Base-by-base conservation (phyloP, 2,329 filamentous ascomycete genomes). In the Dactylellina haptotyla region DNA sequence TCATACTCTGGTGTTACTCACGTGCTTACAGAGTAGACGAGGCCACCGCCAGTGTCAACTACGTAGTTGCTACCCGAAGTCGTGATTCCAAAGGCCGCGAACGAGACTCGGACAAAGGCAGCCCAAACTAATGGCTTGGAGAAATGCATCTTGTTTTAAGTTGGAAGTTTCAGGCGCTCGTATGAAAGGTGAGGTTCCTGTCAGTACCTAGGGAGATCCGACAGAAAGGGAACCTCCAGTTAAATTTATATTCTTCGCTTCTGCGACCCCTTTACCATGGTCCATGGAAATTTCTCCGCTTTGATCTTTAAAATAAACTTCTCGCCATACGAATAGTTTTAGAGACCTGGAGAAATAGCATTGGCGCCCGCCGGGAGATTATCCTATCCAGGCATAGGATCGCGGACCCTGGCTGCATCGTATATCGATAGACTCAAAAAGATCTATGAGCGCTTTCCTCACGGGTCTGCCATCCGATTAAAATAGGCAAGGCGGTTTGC, bases 21-120 rank as follows among this genome's bases (percentile, higher is more conserved):
- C 69, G 61, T 65, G 69, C 61, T 73, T 26, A 73, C 69, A 56
- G 39, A 23, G 18, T 73, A 73, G 20, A 73, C 54, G 12, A 73
- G 61, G 16, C 69, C 69, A 43, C 23, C 69, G 26, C 69, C 69
- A 20, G 69, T 73, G 50, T 73, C 69, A 50, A 73, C 69, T 25
- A 54, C 16, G 14, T 56, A 73, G 16, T 73, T 73, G 48, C 16
- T 66, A 30, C 61, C 54, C 12, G 45, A 61, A 8, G 61, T 66
- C 9, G 59, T 61, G 16, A 73, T 73, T 20, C 69, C 69, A 37
- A 73, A 73, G 5, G 59, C 61, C 18, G 69, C 69, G n/a, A 73
- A 62, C 39, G 37, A 66, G 25, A 73, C 59, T 5, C 61, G 69
- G 16, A 62, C 45, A 18, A 53, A 66, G 12, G 63, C 62, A n/a